Base-by-base conservation (phyloP, 2,329 filamentous ascomycete species). In the Bimuria novae-zelandiae region DNA sequence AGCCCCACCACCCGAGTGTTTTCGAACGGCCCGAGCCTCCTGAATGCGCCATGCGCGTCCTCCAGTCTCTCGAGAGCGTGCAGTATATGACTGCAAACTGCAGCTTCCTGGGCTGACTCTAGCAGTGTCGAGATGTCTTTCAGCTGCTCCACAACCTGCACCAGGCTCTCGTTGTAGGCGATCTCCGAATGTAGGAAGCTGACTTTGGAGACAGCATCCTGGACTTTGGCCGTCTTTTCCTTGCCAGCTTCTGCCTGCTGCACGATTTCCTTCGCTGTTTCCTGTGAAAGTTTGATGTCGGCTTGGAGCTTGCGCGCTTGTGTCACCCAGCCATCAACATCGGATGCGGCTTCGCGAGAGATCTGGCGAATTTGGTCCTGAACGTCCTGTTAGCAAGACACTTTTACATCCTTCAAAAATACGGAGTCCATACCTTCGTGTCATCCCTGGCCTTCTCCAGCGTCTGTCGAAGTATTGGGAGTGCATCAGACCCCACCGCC, bases 301-400 rank as follows among this genome's bases (percentile, higher is more conserved):
- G 87, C 84, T 71, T 96, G 90, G 7, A 97, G 83, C 47, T 87
- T 85, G 73, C 90, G 90, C 42, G 92, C 91, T 72, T 94, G 90
- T 46, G 81, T 77, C 51, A 95, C 89, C 93, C 93, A 97, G 46
- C 87, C 84, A 68, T 91, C 89, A 45, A 96, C 88, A 65, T 95
- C 89, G 33, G 87, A 84, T 51, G 87, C 89, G 16, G 86, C 89
- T 60, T 91, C 86, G 67, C 86, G 84, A 73, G 92, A 95, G 56
- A 94, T 84, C 19, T 79, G 74, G 59, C 87, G 88, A 53, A 97
- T 88, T 64, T 95, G 87, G 54, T 82, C 76, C 86, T 48, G 49
- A 39, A 8, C 23, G 46, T 10, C 40, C 7, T 17, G 16, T 63
- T 33, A 62, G 55, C 50, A 19, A 40, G 29, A 17, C n/a, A n/a